Base-by-base conservation (phyloP, 352 stramenopile genomes). In the Phytophthora macrochlamydospora region DNA sequence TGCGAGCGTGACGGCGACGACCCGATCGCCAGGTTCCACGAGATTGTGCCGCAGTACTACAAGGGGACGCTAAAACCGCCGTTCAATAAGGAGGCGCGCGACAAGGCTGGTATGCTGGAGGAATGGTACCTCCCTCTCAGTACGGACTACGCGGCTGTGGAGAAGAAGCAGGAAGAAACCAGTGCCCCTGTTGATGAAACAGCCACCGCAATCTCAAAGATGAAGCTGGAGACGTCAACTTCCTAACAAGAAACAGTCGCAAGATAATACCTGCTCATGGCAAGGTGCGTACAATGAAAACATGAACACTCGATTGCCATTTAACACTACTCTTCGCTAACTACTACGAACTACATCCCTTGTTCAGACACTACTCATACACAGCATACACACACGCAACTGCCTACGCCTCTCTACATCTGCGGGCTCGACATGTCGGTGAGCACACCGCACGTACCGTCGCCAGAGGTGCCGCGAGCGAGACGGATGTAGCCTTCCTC, bases 401-500 rank as follows among this genome's bases (percentile, higher is more conserved):
- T 57, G 33, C 31, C 31, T 35, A 40, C 30, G 14, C 9, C 18
- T 49, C 37, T 9, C 60, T 60, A 77, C 69, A 77, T 77, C n/a
- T 65, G 53, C 2, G 65, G 69, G 45, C 48, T 70, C 43, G 69
- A 81, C 75, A 89, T 89, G 56, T 89, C 75, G 18, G 57, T 67
- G 37, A 70, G 59, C 71, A 87, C 75, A 69, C 67, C 69, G 56
- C 71, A 87, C 59, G 62, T 85, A 51, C 81, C 88, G 30, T 71
- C 75, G 45, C 61, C 77, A 31, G 48, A 71, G 14, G 69, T 89
- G 69, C 81, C 71, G 83, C 51, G 92, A 29, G 90, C 75, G 12
- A 99, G 84, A 54, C 85, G 85, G 51, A 99, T 97, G 84, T 98
- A 98, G 43, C 96, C 97, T 40, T 87, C 69, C 56, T 95, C 87